Base-by-base conservation (phyloP, 768 basidiomycete genomes). In the Podaxis sp. region DNA sequence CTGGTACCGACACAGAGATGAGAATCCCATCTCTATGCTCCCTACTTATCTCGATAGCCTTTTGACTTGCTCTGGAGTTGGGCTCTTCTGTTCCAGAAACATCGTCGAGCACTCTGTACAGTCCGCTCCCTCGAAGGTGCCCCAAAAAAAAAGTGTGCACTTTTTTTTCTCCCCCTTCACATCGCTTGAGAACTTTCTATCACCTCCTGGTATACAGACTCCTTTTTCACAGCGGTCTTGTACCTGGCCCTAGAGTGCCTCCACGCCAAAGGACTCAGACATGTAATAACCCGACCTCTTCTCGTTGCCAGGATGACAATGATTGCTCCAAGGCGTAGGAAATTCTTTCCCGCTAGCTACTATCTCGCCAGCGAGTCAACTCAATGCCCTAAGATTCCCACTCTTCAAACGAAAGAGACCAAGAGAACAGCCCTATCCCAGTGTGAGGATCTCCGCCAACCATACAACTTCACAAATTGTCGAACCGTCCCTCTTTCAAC, bases 11-110 rank as follows among this genome's bases (percentile, higher is more conserved):
- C 46, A 35, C 32, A 32, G 32, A 32, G 32, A 9, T 32, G 18
- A 53, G 54, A 38, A 58, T 58, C 57, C 48, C 32, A 38, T 23
- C 46, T 40, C 38, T 40, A n/a, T 36, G 13, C 42, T 60, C 58
- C 57, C 61, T 46, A 69, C 57, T 59, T 46, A 69, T 70, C 70
- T 69, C 61, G 70, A 71, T 72, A 68, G 55, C 58, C 69, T 69
- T 70, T 71, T 69, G 68, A 66, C 69, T 70, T 65, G 60, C 63
- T 55, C 65, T 57, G 59, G 28, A 25, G 44, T 55, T 50, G 53
- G 55, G 38, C 47, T 32, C 58, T 65, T 62, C 57, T 51, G 52
- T 68, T 67, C 69, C 68, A 68, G 65, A 70, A 69, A 66, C 62
- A 66, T 48, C 62, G 38, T 61, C 59, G 50, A 59, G 56, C 60